These are phyloP conservation scores for Oryza glaberrima DNA, from an alignment of 176 grass and related monocot species.

Conservation along the genomic window DNA sequence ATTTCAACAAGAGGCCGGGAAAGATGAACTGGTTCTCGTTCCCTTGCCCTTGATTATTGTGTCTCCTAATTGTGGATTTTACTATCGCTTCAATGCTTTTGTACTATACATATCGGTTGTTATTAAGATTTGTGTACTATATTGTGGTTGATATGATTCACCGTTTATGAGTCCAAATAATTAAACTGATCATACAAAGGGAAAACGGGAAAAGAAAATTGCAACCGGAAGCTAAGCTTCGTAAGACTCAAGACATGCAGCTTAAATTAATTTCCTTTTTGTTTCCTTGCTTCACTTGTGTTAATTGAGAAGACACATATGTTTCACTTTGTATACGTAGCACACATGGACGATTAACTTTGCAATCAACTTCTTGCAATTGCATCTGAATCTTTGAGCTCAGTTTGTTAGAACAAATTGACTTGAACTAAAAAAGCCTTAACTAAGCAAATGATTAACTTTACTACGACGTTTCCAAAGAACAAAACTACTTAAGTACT, in stretches of 20 bases:
- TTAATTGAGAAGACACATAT: background rate
- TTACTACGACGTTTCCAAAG: background rate
- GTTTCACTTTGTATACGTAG: background rate
- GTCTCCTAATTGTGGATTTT: background rate
- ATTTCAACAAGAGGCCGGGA: background rate
- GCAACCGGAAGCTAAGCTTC: background rate
- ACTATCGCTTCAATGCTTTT: background rate
- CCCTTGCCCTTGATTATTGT: background rate
- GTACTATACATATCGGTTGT: background rate
- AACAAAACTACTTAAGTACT: background rate
- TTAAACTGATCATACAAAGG: background rate
- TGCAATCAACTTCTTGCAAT: background rate
- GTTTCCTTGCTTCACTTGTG: background rate
- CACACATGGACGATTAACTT: background rate
- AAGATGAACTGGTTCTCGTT: background rate
- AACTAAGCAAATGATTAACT: background rate
- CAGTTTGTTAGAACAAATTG: slow-evolving; percentile 23
- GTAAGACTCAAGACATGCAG: background rate
- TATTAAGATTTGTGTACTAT: background rate
- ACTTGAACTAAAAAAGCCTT: slow-evolving; percentile 6
- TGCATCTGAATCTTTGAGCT: background rate
- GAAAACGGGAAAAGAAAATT: background rate
- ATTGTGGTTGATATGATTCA: background rate
- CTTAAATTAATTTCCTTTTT: background rate
- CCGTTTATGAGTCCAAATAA: background rate